Conservation (phyloP, 768 basidiomycete genomes). For the Tulasnella sp. region DNA sequence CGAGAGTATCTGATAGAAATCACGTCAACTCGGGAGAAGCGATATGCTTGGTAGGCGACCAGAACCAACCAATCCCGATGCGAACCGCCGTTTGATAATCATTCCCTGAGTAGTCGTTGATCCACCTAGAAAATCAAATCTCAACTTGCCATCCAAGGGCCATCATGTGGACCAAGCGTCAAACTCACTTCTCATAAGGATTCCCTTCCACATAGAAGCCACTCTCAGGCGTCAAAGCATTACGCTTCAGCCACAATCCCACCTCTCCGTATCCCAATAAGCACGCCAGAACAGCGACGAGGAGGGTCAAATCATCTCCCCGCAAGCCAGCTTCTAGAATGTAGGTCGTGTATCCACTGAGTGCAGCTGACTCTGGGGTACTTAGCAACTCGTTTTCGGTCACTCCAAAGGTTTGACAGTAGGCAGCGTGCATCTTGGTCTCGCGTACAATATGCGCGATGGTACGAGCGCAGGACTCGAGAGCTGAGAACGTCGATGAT, state of each 20-base stretch:
- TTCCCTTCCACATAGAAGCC: conserved; percentile 65
- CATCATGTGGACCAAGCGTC: conserved; percentile 38
- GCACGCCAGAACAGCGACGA: conserved; percentile 83
- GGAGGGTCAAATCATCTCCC: conserved; percentile 65
- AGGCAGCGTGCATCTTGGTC: conserved; percentile 63
- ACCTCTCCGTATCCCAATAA: conserved; percentile 91
- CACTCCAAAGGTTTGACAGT: conserved; percentile 69
- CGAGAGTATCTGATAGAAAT: conserved; percentile 60
- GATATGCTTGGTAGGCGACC: background rate
- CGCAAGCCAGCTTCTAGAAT: conserved; percentile 72
- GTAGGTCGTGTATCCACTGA: conserved; percentile 83
- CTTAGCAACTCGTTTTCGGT: conserved; percentile 53
- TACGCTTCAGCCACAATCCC: conserved; percentile 71
- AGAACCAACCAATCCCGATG: conserved; percentile 61
- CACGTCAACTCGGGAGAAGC: conserved; percentile 14
- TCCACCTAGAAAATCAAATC: conserved; percentile 34
- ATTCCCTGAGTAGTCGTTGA: conserved; percentile 64
- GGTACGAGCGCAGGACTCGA: conserved; percentile 58
- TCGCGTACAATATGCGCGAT: conserved; percentile 65
- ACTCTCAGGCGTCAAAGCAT: conserved; percentile 45
- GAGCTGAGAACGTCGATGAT: conserved; percentile 57
- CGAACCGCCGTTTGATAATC: conserved; percentile 69
- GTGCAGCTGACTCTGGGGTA: conserved; percentile 63
- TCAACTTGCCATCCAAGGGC: conserved; percentile 46
- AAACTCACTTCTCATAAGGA: conserved; percentile 49